phyloP scores from a whole-genome alignment of 1,139 yeast species.

The Yamadazyma blattariae region DNA sequence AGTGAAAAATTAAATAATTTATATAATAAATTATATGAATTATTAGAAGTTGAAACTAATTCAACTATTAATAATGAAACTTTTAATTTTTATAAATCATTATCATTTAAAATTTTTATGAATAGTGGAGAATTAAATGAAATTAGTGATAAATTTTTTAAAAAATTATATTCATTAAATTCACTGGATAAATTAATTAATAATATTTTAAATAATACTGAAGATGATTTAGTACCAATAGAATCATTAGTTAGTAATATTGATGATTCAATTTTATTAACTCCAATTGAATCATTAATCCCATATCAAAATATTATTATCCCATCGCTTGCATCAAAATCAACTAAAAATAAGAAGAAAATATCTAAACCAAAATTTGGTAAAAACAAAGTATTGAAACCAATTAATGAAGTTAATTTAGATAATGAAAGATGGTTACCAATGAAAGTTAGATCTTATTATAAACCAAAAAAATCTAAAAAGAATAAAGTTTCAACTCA shows the following conservation, averaged over 20 bases:
- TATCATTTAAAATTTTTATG: conserved; percentile 47
- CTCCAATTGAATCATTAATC: conserved; percentile 22
- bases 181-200: conserved; percentile 33
- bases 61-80: conserved; percentile 19
- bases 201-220: conserved; percentile 22
- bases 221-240: conserved; percentile 28
- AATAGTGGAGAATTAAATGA: conserved; percentile 27
- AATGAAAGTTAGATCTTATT: conserved; percentile 76
- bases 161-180: conserved; percentile 23
- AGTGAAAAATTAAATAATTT: conserved; percentile 22
- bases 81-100: conserved; percentile 41
- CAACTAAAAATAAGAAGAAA: conserved; percentile 21
- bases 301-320: conserved; percentile 1
- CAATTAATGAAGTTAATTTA: conserved; percentile 27
- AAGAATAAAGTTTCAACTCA: conserved; percentile 63
- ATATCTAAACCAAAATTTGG: conserved; percentile 34
- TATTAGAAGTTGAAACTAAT: conserved; percentile 13
- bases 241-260: conserved; percentile 28
- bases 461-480: conserved; percentile 69
- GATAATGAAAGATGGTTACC: conserved; percentile 87
- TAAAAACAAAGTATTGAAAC: conserved; percentile 31
- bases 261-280: conserved; percentile 27
- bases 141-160: conserved; percentile 31
- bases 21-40: conserved; percentile 18
- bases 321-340: conserved; percentile 2